Percentiles rank a stretch among this genome's conserved stretches.
These are phyloP conservation scores for Gryganskiella cystojenkinii DNA, from an alignment of 192 early-diverging fungal species.

Conservation along the genomic window DNA sequence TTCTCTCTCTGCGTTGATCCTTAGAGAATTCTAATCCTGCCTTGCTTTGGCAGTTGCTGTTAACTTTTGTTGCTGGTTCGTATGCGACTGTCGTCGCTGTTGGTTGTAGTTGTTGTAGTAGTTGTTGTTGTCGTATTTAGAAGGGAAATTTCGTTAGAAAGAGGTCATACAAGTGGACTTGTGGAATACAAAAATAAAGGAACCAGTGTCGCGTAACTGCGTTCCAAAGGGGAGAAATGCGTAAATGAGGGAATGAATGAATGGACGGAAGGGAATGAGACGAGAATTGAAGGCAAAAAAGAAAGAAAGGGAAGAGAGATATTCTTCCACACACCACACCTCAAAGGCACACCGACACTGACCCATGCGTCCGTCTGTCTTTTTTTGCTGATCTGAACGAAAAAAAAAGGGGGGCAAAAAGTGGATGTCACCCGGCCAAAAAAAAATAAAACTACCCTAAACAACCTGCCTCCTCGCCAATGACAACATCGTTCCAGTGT, in stretches of 20 bases:
- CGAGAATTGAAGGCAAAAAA: not conserved
- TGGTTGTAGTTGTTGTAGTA: no score
- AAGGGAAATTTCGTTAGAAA: not conserved
- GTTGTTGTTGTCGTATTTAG: no score
- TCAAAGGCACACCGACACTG: not conserved
- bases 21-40: not conserved
- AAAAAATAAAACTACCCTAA: constrained; percentile 1
- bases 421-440: constrained; percentile 20
- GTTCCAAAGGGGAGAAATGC: not conserved
- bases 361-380: no score
- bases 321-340: not conserved
- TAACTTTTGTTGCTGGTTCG: not conserved
- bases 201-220: no score
- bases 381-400: not conserved
- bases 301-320: not conserved
- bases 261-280: not conserved
- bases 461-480: not conserved
- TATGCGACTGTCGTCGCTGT: not conserved
- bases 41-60: not conserved
- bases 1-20: no score
- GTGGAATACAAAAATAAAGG: no score
- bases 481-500: no score
- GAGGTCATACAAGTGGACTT: no score
- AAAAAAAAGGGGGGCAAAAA: constrained; percentile 11
- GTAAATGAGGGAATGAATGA: not conserved